A percentile compares a stretch with the other conserved stretches of the same genome.
These are phyloP conservation scores for Globisporangium rhizosaccharum DNA, from an alignment of 352 stramenopile genomes.

Conservation along the genomic window DNA sequence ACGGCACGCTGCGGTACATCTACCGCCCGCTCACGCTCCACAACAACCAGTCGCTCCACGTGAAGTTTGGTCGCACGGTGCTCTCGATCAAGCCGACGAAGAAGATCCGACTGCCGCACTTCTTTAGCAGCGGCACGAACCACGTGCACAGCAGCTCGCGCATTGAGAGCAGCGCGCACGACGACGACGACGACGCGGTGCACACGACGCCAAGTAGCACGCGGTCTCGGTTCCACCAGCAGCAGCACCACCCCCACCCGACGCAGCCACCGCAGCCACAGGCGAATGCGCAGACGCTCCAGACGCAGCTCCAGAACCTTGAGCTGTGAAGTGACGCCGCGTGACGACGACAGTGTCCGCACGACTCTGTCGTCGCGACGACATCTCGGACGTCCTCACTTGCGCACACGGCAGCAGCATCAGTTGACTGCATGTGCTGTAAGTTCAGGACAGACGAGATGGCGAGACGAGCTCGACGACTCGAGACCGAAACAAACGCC, in stretches of 20 bases:
- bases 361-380: neutral
- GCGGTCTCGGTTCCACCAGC: conserved; percentile 53
- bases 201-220: conserved; percentile 66
- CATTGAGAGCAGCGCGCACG: conserved; percentile 52
- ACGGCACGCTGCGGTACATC: conserved; percentile 93
- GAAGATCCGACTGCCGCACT: conserved; percentile 83
- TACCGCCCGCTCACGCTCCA: conserved; percentile 89
- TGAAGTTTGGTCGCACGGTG: conserved; percentile 85
- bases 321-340: conserved; percentile 42
- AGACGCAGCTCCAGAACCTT: conserved; percentile 70
- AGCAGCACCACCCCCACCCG: conserved; percentile 30
- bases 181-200: conserved; percentile 56
- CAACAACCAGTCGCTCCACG: conserved; percentile 83
- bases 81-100: conserved; percentile 87
- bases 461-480: too few relatives aligned
- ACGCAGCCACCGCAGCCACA: conserved; percentile 22
- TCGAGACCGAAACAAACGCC: too few relatives aligned
- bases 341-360: neutral
- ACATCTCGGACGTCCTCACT: too few relatives aligned
- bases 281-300: conserved; percentile 29
- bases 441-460: neutral
- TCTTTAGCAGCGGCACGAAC: conserved; percentile 50
- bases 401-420: too few relatives aligned
- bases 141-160: conserved; percentile 49
- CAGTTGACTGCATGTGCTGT: too few relatives aligned